These are phyloP conservation scores for Marsdenia floribunda DNA, from an alignment of 257 asterid species.

Conservation along the genomic window DNA sequence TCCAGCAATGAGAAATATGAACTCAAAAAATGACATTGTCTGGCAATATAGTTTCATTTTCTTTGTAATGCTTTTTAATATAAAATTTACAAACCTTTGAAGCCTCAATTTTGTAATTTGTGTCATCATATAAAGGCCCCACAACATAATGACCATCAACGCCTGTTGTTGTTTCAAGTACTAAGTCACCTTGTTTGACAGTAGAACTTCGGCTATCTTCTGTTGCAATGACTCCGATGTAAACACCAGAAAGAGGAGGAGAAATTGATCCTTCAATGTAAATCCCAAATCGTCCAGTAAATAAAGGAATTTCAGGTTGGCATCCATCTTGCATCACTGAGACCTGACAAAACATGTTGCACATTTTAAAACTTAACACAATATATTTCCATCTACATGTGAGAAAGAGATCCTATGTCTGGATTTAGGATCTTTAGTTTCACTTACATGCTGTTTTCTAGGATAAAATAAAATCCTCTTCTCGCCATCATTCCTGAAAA, in stretches of 20 bases:
- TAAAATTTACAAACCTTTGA: conserved; percentile 59
- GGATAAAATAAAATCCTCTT: conserved; percentile 78
- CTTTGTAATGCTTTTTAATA: neutral
- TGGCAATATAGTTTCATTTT: neutral
- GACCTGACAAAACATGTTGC: conserved; percentile 45
- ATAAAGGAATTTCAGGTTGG: conserved; percentile 69
- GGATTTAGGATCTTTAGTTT: conserved; percentile 21
- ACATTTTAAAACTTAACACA: neutral
- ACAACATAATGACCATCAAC: conserved; percentile 68
- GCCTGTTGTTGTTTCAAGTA: conserved; percentile 67
- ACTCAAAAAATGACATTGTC: neutral
- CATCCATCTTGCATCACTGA: conserved; percentile 66
- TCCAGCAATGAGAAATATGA: neutral
- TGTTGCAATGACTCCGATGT: conserved; percentile 60
- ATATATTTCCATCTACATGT: neutral
- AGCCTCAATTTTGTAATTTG: conserved; percentile 60
- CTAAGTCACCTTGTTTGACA: conserved; percentile 62
- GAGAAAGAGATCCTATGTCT: neutral
- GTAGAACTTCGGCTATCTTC: conserved; percentile 59
- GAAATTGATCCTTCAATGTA: conserved; percentile 91
- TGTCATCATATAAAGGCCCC: conserved; percentile 97
- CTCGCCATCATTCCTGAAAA: conserved; percentile 56
- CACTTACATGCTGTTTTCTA: conserved; percentile 63
- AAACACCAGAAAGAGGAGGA: conserved; percentile 80
- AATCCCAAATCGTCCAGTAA: conserved; percentile 73